Evolutionary conservation across 176 grass and related monocot genomes (phyloP).

Genomic region (Paspalum vaginatum): DNA sequence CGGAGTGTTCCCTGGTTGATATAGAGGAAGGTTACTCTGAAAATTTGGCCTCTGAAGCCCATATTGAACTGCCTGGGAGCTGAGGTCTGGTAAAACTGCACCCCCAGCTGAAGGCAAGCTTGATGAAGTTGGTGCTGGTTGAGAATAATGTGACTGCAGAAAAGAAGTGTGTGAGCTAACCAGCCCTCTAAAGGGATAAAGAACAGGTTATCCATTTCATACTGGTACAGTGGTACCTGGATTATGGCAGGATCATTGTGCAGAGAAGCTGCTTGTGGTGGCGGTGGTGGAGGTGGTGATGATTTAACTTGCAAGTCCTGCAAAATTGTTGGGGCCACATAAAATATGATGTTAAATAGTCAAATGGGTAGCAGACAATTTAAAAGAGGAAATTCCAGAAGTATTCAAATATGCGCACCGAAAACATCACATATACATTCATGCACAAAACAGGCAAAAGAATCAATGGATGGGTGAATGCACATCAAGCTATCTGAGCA

Average conservation of each 20-base stretch:
- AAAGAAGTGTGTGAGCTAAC: conserved; percentile 29
- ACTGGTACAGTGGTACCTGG: conserved; percentile 58
- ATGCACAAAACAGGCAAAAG: not conserved
- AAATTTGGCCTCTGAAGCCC: conserved; percentile 67
- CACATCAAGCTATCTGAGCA: not conserved
- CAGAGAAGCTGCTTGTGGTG: conserved; percentile 52
- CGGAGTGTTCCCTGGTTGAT: conserved; percentile 58
- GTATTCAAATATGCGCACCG: not conserved
- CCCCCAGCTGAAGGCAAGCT: conserved; percentile 65
- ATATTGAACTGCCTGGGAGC: conserved; percentile 64
- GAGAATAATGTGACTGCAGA: conserved; percentile 77
- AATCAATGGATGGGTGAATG: not conserved
- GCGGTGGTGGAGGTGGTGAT: conserved; percentile 53
- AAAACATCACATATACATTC: not conserved
- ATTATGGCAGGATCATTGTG: conserved; percentile 92
- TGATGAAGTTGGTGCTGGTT: conserved; percentile 52
- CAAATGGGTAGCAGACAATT: not conserved
- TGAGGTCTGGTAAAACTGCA: conserved; percentile 64
- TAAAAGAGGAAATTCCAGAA: not conserved
- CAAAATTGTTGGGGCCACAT: conserved; percentile 28
- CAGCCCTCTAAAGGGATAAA: not conserved
- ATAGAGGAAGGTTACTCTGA: conserved; percentile 62
- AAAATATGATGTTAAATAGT: conserved; percentile 23
- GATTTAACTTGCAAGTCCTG: conserved; percentile 94
- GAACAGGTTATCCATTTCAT: conserved; percentile 5